Evolutionary conservation across 2,329 filamentous ascomycete species (phyloP).

Genomic region (Calonectria fujianensis): DNA sequence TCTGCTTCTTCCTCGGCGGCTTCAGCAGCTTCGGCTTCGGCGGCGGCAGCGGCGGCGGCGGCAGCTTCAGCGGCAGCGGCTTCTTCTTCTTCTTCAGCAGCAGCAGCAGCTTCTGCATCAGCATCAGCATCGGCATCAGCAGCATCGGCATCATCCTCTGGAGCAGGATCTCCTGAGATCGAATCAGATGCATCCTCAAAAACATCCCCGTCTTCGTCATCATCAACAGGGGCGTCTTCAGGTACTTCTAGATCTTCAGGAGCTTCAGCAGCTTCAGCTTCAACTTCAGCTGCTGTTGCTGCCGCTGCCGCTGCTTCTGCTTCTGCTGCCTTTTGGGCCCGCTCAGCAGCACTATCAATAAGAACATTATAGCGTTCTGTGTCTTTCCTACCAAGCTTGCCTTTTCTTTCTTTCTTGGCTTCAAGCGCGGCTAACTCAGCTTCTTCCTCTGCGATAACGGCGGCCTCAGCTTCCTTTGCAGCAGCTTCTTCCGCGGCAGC

Average conservation of each 20-base stretch:
- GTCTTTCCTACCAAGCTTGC: conserved; percentile 66
- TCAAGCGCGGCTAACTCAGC: conserved; percentile 64
- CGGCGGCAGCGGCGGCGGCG: neutral
- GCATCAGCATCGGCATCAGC: conserved; percentile 39
- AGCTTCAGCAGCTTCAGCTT: conserved; percentile 46
- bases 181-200: conserved; percentile 36
- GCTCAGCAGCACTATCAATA: conserved; percentile 57
- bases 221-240: conserved; percentile 55
- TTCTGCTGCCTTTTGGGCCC: conserved; percentile 64
- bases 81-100: neutral
- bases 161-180: conserved; percentile 20
- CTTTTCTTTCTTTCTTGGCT: conserved; percentile 71
- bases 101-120: conserved; percentile 30
- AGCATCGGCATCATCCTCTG: conserved; percentile 53
- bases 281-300: conserved; percentile 42
- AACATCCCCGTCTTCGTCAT: conserved; percentile 41
- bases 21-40: conserved; percentile 36
- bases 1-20: conserved; percentile 59
- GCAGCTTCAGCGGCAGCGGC: conserved; percentile 36
- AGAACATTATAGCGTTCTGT: conserved; percentile 65
- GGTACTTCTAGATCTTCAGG: conserved; percentile 46
- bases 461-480: conserved; percentile 39
- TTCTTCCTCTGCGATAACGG: conserved; percentile 57
- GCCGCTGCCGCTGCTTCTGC: conserved; percentile 51
- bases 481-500: conserved; percentile 41